Conservation (phyloP, 75 land plant species). For the Picea glauca region DNA sequence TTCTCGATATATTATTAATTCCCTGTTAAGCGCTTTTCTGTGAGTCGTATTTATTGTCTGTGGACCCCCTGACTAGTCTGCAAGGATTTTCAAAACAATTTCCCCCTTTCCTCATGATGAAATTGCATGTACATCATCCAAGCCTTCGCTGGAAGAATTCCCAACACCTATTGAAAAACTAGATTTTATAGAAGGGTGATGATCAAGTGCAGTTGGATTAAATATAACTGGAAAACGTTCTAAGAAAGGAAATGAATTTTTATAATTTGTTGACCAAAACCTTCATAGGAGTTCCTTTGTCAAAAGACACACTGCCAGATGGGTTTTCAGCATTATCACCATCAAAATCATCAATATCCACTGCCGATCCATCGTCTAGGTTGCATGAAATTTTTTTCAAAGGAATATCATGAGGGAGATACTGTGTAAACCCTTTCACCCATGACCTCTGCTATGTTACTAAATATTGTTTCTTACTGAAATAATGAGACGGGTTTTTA, state of each 20-base stretch:
- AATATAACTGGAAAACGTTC: slow-evolving; percentile 65
- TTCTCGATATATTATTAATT: too few relatives aligned
- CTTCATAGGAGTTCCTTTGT: slow-evolving; percentile 25
- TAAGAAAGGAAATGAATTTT: slow-evolving; percentile 52
- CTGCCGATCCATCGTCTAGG: too few relatives aligned
- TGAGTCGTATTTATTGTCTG: slow-evolving; percentile 93
- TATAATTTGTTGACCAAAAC: slow-evolving; percentile 44
- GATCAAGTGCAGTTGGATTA: slow-evolving; percentile 44
- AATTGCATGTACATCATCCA: slow-evolving; percentile 30
- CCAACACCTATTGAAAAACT: slow-evolving; percentile 56
- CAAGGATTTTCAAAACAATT: slow-evolving; percentile 45
- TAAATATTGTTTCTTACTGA: too few relatives aligned
- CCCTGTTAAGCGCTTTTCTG: slow-evolving; percentile 34
- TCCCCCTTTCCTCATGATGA: slow-evolving; percentile 87
- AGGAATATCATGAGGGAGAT: too few relatives aligned
- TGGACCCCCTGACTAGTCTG: slow-evolving; percentile 63
- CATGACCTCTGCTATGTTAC: too few relatives aligned
- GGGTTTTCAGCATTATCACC: too few relatives aligned
- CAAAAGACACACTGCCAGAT: too few relatives aligned
- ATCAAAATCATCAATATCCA: too few relatives aligned
- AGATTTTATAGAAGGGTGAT: slow-evolving; percentile 83
- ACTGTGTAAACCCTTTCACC: too few relatives aligned
- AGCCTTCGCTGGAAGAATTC: slow-evolving; percentile 29
- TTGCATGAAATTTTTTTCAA: too few relatives aligned
- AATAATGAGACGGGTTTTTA: too few relatives aligned